A percentile compares a stretch with the other conserved stretches of the same genome.
Evolutionary conservation across 164 flowering plant species (phyloP).

Genomic region (Tinospora cordifolia): DNA sequence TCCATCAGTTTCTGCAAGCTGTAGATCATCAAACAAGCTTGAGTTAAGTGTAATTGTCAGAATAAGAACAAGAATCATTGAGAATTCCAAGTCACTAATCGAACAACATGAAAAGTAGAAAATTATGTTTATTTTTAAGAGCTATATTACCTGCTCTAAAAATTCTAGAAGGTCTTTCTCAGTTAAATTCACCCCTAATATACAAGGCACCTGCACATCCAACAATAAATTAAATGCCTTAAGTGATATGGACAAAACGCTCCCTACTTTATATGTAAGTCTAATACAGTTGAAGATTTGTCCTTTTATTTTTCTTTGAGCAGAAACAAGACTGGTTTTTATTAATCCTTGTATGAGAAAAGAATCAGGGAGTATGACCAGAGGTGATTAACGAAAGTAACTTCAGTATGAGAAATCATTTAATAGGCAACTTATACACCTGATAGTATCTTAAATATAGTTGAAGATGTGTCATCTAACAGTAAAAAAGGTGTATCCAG

Average conservation of each 20-base stretch:
- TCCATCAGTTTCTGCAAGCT: constrained; percentile 97
- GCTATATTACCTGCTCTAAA: constrained; percentile 69
- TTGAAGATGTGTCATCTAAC: too few relatives aligned
- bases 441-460: too few relatives aligned
- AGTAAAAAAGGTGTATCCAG: too few relatives aligned
- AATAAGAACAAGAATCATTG: neutral
- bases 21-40: constrained; percentile 10
- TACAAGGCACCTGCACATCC: constrained; percentile 78
- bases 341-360: too few relatives aligned
- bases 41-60: neutral
- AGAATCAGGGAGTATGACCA: too few relatives aligned
- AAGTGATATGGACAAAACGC: neutral
- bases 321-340: too few relatives aligned
- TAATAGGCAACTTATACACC: too few relatives aligned
- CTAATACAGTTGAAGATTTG: too few relatives aligned
- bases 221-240: constrained; percentile 4
- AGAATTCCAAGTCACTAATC: neutral
- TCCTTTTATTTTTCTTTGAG: too few relatives aligned
- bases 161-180: constrained; percentile 79
- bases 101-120: neutral
- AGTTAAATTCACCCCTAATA: constrained; percentile 77
- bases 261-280: too few relatives aligned
- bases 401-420: too few relatives aligned
- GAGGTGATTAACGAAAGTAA: too few relatives aligned
- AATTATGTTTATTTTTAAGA: neutral